Conservation (phyloP, 1,139 yeast species). For the Trichomonascaceae sp. region DNA sequence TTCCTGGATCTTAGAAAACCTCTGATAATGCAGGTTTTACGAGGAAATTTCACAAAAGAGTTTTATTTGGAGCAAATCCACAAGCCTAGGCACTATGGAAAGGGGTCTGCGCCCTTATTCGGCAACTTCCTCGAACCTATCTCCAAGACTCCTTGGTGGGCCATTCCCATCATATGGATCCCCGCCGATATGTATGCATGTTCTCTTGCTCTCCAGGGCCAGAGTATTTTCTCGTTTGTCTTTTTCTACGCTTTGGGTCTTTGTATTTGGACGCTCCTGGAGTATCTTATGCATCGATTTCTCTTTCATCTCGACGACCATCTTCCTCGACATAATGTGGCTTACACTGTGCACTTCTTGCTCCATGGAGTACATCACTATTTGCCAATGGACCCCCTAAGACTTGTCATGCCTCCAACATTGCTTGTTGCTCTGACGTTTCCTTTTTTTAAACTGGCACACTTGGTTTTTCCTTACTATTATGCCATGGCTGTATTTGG, state of each 20-base stretch:
- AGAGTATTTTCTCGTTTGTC: conserved; percentile 28
- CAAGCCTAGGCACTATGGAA: conserved; percentile 89
- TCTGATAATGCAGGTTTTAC: conserved; percentile 68
- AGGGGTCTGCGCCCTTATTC: conserved; percentile 85
- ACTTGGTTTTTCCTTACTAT: conserved; percentile 47
- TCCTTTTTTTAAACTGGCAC: conserved; percentile 59
- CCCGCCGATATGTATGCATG: conserved; percentile 63
- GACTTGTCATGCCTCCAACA: conserved; percentile 96
- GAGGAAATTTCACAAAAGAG: conserved; percentile 69
- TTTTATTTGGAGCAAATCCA: conserved; percentile 94
- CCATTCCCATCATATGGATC: conserved; percentile 83
- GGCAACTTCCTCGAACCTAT: conserved; percentile 71
- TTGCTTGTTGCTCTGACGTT: conserved; percentile 52
- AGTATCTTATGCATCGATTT: conserved; percentile 82
- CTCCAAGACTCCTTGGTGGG: conserved; percentile 68
- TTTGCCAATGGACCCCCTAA: conserved; percentile 89
- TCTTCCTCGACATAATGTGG: conserved; percentile 72
- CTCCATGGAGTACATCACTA: conserved; percentile 96
- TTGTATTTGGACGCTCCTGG: conserved; percentile 87
- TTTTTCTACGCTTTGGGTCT: conserved; percentile 55
- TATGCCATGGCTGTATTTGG: conserved; percentile 71
- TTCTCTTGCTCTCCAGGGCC: conserved; percentile 31
- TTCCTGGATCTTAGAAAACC: conserved; percentile 84
- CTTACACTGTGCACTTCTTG: conserved; percentile 77
- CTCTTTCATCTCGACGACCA: conserved; percentile 84